Conservation (phyloP, 2,329 filamentous ascomycete genomes). For the Penicillium sp. region DNA sequence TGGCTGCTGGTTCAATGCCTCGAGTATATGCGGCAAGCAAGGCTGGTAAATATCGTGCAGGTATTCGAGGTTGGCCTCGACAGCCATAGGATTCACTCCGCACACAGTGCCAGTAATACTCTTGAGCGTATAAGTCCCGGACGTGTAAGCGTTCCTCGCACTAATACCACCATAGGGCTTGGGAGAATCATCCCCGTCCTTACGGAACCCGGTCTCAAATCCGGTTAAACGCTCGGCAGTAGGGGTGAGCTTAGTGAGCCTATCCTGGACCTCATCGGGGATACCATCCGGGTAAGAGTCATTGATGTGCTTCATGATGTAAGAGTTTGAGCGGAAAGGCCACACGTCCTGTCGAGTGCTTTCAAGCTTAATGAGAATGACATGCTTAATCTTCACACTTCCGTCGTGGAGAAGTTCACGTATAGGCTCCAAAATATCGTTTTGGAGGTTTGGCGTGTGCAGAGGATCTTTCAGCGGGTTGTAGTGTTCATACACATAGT, state of each 20-base stretch:
- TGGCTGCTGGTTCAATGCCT: constrained; percentile 19
- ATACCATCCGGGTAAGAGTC: constrained; percentile 34
- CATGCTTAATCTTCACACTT: constrained; percentile 42
- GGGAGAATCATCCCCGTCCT: constrained; percentile 10
- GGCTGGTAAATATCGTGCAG: constrained; percentile 45
- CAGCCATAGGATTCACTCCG: constrained; percentile 41
- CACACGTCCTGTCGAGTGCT: constrained; percentile 48
- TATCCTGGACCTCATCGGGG: constrained; percentile 27
- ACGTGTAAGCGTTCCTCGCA: constrained; percentile 41
- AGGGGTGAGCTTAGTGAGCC: constrained; percentile 26
- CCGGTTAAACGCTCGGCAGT: constrained; percentile 28
- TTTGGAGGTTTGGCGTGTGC: constrained; percentile 17
- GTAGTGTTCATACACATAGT: constrained; percentile 10
- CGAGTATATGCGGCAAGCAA: constrained; percentile 39
- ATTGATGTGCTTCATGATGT: constrained; percentile 34
- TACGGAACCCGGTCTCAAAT: constrained; percentile 16
- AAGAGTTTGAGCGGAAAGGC: constrained; percentile 40
- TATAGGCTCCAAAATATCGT: constrained; percentile 15
- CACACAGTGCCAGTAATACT: constrained; percentile 44
- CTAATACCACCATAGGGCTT: constrained; percentile 41
- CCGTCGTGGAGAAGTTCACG: constrained; percentile 17
- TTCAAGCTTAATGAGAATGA: constrained; percentile 45
- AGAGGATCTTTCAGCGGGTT: constrained; percentile 13
- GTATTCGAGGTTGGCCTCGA: constrained; percentile 44
- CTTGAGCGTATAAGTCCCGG: constrained; percentile 46